These are phyloP conservation scores for Porcisia deanei DNA, from an alignment of 208 protist species.

Conservation along the genomic window DNA sequence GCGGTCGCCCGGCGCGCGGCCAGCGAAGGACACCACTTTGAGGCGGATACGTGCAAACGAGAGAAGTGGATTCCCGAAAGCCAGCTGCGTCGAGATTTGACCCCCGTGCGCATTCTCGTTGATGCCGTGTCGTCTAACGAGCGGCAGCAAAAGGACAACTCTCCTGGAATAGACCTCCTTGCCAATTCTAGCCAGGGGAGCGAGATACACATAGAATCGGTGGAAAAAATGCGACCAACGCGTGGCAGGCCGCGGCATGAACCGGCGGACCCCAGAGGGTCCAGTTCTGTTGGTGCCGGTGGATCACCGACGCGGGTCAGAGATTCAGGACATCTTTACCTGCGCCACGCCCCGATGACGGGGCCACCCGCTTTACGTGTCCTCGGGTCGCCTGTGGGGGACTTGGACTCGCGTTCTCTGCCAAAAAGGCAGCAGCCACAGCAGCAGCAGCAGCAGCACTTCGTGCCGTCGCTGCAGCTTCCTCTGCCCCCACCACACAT, in stretches of 20 bases:
- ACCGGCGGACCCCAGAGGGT: neutral
- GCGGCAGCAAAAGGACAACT: slow-evolving; percentile 5
- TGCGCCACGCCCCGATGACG: slow-evolving; percentile 1
- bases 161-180: neutral
- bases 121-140: neutral
- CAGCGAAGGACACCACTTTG: neutral
- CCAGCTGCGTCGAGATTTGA: neutral
- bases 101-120: neutral
- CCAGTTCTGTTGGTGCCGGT: no score
- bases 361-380: no score
- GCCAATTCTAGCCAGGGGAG: slow-evolving; percentile 8
- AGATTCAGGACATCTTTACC: slow-evolving; percentile 10
- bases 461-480: no score
- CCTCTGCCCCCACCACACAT: no score
- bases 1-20: no score
- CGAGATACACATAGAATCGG: slow-evolving; percentile 15
- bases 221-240: slow-evolving; percentile 11
- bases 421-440: neutral
- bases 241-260: slow-evolving; percentile 5
- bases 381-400: no score
- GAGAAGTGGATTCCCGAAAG: neutral
- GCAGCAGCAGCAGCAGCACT: neutral
- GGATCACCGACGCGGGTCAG: neutral
- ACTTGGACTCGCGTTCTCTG: no score
- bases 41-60: neutral